Evolutionary conservation across 208 protist species (phyloP).

Genomic region (Wallacemonas sp.): DNA sequence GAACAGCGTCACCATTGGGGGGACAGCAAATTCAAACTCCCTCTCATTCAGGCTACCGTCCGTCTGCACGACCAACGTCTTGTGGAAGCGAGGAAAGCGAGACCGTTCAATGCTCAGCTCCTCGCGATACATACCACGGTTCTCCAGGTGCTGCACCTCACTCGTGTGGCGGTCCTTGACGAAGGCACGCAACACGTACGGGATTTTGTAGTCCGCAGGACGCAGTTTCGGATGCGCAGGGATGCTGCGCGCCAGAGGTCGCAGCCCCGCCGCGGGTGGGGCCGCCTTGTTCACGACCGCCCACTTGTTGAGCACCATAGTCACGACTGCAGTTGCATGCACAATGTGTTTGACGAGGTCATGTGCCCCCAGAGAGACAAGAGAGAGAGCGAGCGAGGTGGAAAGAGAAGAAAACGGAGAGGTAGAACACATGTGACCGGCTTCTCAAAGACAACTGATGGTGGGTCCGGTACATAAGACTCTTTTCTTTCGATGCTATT

Average conservation of each 20-base stretch:
- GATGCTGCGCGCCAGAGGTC: constrained; percentile 55
- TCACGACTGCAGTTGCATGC: background rate
- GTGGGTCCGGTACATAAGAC: too few species aligned
- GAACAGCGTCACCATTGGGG: constrained; percentile 80
- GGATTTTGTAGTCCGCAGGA: constrained; percentile 83
- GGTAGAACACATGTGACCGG: too few species aligned
- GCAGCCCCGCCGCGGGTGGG: constrained; percentile 61
- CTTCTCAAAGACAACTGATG: too few species aligned
- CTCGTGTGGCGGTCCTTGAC: constrained; percentile 85
- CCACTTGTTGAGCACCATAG: constrained; percentile 92
- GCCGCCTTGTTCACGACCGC: constrained; percentile 82
- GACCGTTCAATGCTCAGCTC: constrained; percentile 87
- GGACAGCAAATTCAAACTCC: constrained; percentile 89
- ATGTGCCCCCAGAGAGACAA: too few species aligned
- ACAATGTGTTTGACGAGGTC: too few species aligned
- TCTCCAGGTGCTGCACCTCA: constrained; percentile 90
- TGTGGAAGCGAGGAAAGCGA: constrained; percentile 79
- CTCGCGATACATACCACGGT: constrained; percentile 89
- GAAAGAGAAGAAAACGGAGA: background rate
- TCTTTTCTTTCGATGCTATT: too few species aligned
- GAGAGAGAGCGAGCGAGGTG: background rate
- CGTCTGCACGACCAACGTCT: constrained; percentile 81
- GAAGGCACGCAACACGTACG: constrained; percentile 84
- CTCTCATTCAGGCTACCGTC: constrained; percentile 87
- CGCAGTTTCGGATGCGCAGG: constrained; percentile 61